phyloP scores from a whole-genome alignment of 2,329 filamentous ascomycete species.

The Aciculosporium take region DNA sequence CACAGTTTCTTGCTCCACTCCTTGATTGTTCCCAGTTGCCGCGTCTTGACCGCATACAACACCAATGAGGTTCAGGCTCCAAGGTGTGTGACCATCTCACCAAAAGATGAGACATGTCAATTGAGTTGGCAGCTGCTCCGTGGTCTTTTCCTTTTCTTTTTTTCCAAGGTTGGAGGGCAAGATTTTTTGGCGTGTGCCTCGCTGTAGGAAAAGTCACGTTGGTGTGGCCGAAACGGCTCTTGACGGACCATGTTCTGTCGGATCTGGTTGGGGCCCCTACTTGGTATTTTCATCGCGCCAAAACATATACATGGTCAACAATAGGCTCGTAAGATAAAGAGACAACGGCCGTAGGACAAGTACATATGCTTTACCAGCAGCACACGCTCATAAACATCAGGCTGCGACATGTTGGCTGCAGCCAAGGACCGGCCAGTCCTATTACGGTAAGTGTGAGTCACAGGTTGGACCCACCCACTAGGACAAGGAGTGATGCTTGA shows the following conservation, averaged over 20 bases:
- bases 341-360: background rate
- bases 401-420: background rate
- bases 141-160: background rate
- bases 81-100: too few relatives aligned
- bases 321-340: background rate
- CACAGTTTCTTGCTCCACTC: too few relatives aligned
- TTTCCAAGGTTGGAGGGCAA: background rate
- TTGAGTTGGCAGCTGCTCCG: background rate
- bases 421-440: slow-evolving; percentile 13
- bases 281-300: background rate
- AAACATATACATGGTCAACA: too few relatives aligned
- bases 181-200: background rate
- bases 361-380: too few relatives aligned
- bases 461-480: slow-evolving; percentile 15
- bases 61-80: too few relatives aligned
- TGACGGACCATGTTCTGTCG: background rate
- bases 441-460: slow-evolving; percentile 22
- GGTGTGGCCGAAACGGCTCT: background rate
- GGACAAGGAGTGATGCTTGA: slow-evolving; percentile 12
- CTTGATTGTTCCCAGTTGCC: too few relatives aligned
- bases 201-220: background rate
- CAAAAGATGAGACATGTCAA: too few relatives aligned
- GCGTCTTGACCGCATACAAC: too few relatives aligned
- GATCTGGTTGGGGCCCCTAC: background rate
- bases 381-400: background rate